These are phyloP conservation scores for Dunaliella sp. DNA, from an alignment of 139 green algal genomes.

Conservation along the genomic window DNA sequence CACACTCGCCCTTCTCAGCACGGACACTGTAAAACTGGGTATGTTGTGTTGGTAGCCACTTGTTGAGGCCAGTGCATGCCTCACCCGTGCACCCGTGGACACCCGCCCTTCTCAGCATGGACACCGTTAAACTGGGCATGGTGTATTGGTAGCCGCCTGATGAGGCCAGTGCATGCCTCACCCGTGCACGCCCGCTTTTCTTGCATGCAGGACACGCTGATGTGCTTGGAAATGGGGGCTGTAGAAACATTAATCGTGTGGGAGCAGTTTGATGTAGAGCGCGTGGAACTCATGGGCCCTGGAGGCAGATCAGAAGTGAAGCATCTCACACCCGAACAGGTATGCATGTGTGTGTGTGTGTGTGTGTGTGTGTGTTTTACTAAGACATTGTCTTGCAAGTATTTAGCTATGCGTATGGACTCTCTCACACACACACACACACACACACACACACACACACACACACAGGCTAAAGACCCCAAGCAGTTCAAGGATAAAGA, in stretches of 20 bases:
- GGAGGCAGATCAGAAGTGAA: conserved; percentile 68
- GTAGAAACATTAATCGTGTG: conserved; percentile 98
- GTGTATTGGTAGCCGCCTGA: no score
- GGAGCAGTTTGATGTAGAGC: conserved; percentile 82
- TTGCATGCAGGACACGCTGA: conserved; percentile 94
- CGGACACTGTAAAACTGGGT: no score
- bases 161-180: no score
- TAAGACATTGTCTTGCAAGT: background rate
- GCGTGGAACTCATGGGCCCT: conserved; percentile 80
- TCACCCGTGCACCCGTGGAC: no score
- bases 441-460: background rate
- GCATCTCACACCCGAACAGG: conserved; percentile 87
- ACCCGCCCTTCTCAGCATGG: no score
- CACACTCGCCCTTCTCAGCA: no score
- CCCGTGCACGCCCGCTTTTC: no score
- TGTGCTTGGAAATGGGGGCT: conserved; percentile 98
- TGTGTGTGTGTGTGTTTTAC: background rate
- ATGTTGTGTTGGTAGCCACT: no score
- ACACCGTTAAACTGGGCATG: no score
- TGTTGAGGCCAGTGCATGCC: no score
- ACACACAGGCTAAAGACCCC: conserved; percentile 46
- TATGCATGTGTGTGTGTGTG: conserved; percentile 6
- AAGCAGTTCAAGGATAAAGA: conserved; percentile 89
- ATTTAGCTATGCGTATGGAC: no score
- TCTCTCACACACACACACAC: no score